Percentiles rank a stretch among this genome's conserved stretches.
phyloP scores from a whole-genome alignment of 2,329 filamentous ascomycete genomes.

The Aspergillus sp. region DNA sequence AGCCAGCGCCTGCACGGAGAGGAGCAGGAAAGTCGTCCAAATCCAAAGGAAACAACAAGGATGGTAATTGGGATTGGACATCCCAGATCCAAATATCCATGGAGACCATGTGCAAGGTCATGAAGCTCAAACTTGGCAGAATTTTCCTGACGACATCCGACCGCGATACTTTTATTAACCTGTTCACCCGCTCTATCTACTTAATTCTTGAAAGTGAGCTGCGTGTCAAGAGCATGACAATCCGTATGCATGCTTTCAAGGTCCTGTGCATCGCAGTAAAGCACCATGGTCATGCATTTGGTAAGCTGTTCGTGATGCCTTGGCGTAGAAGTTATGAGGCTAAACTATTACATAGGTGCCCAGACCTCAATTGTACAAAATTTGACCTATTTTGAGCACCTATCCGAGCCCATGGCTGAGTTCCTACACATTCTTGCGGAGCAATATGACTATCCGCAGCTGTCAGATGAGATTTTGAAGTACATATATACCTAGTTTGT shows the following conservation, averaged over 20 bases:
- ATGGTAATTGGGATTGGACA: slow-evolving; percentile 82
- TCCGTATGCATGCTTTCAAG: slow-evolving; percentile 96
- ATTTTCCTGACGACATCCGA: slow-evolving; percentile 97
- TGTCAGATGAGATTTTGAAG: slow-evolving; percentile 85
- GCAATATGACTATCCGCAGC: slow-evolving; percentile 94
- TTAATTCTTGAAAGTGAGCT: slow-evolving; percentile 91
- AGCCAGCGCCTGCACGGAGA: slow-evolving; percentile 65
- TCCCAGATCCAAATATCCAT: slow-evolving; percentile 81
- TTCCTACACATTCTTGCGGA: slow-evolving; percentile 93
- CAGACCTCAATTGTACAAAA: slow-evolving; percentile 98
- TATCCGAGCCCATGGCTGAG: slow-evolving; percentile 99
- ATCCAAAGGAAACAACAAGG: slow-evolving; percentile 61
- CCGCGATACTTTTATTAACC: slow-evolving; percentile 85
- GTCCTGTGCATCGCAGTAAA: slow-evolving; percentile 95
- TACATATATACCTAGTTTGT: slow-evolving; percentile 13
- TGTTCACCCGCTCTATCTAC: slow-evolving; percentile 90
- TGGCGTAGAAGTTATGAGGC: neutral
- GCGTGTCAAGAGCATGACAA: slow-evolving; percentile 78
- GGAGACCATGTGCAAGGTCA: slow-evolving; percentile 91
- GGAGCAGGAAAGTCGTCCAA: slow-evolving; percentile 73
- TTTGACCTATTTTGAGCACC: slow-evolving; percentile 94
- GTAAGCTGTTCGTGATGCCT: slow-evolving; percentile 42
- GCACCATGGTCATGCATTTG: slow-evolving; percentile 94
- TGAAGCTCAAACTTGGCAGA: slow-evolving; percentile 85
- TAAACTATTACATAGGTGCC: slow-evolving; percentile 56